A percentile compares a stretch with the other conserved stretches of the same genome.
Evolutionary conservation across 345 rosid species (phyloP).

Genomic region (Salix purpurea): DNA sequence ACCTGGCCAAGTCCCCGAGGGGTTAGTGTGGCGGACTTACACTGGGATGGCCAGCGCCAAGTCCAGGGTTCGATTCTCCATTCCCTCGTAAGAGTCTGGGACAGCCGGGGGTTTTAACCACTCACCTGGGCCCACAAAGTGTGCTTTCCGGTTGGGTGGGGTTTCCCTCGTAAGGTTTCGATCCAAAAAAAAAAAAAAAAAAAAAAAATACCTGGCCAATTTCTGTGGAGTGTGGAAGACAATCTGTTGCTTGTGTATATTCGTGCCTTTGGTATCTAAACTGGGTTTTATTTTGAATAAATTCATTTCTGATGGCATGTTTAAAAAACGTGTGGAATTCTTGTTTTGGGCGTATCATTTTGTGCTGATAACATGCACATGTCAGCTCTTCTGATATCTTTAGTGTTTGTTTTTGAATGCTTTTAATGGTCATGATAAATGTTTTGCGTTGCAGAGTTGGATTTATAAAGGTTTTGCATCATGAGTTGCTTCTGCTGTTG

Average conservation of each 20-base stretch:
- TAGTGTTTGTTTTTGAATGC: background rate
- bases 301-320: background rate
- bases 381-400: background rate
- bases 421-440: background rate
- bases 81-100: too few relatives aligned
- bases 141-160: too few relatives aligned
- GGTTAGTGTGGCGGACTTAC: too few relatives aligned
- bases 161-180: too few relatives aligned
- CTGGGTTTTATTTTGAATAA: background rate
- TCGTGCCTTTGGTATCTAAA: background rate
- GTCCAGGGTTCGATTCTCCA: too few relatives aligned
- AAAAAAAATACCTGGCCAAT: background rate
- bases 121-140: too few relatives aligned
- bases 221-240: background rate
- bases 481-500: slow-evolving; percentile 92
- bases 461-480: slow-evolving; percentile 23
- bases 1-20: background rate
- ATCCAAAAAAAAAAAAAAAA: too few relatives aligned
- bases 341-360: background rate
- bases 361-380: background rate
- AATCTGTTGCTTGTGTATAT: background rate
- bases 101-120: too few relatives aligned
- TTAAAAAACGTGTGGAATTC: background rate
- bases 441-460: slow-evolving; percentile 8
- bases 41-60: too few relatives aligned